Evolutionary conservation across 805 yeast species (phyloP).

Genomic region (Yarrowia sp.): DNA sequence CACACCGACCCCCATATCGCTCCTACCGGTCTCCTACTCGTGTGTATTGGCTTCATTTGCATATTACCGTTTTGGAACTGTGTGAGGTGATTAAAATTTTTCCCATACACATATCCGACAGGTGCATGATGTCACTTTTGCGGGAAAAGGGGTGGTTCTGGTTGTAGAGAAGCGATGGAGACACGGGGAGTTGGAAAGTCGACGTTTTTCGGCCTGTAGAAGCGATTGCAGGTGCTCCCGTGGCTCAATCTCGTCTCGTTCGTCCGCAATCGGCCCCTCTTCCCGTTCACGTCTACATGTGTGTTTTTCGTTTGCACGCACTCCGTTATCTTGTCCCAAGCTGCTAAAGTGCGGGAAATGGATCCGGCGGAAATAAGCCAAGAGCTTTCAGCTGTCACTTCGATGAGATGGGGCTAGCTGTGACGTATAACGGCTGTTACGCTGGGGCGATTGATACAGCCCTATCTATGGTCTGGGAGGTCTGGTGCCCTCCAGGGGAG

Average conservation of each 20-base stretch:
- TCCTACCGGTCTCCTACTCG: too few species aligned
- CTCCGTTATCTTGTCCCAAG: conserved; percentile 20
- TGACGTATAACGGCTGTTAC: not conserved
- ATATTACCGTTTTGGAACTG: conserved; percentile 15
- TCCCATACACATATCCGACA: conserved; percentile 18
- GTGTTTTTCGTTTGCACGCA: conserved; percentile 12
- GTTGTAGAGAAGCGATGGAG: not conserved
- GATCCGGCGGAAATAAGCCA: conserved; percentile 17
- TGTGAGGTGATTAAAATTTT: conserved; percentile 27
- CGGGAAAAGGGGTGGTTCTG: conserved; percentile 5
- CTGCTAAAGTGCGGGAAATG: conserved; percentile 22
- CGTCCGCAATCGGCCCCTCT: not conserved
- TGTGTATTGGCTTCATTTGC: conserved; percentile 18
- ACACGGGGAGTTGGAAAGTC: not conserved
- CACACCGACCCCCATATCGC: too few species aligned
- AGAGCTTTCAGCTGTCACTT: not conserved
- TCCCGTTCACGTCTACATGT: not conserved
- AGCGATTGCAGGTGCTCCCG: too few species aligned
- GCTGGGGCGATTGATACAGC: not conserved
- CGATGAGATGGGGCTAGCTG: not conserved
- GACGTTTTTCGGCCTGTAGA: not conserved
- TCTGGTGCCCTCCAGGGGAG: not conserved
- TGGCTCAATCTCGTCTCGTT: not conserved
- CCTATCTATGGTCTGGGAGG: too few species aligned
- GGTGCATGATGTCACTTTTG: conserved; percentile 29